These are phyloP conservation scores for Polyporus tsugae DNA, from an alignment of 1,284 basidiomycete species.

Conservation along the genomic window DNA sequence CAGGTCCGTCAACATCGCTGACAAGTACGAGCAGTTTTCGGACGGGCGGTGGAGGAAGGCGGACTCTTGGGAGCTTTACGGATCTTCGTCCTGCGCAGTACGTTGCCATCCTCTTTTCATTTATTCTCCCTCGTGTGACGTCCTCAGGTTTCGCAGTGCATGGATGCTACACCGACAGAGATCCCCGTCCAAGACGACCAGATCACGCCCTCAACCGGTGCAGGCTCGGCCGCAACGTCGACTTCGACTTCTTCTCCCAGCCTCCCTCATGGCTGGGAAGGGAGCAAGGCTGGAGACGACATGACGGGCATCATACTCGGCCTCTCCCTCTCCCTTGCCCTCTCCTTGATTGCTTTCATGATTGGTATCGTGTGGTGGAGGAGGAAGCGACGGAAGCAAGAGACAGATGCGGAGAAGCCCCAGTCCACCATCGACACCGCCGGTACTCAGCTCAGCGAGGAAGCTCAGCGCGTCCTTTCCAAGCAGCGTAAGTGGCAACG, in stretches of 20 bases:
- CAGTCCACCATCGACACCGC: constrained; percentile 45
- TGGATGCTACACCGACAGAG: constrained; percentile 30
- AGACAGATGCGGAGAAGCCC: constrained; percentile 47
- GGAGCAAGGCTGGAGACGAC: constrained; percentile 29
- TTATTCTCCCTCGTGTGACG: constrained; percentile 22
- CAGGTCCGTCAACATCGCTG: constrained; percentile 49
- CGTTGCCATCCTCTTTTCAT: constrained; percentile 22
- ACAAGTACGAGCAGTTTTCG: constrained; percentile 60
- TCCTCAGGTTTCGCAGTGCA: constrained; percentile 24
- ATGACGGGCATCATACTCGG: constrained; percentile 53
- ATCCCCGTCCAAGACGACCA: constrained; percentile 30
- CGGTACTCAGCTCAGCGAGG: constrained; percentile 45
- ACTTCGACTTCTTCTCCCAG: constrained; percentile 20
- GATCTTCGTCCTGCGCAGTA: constrained; percentile 60
- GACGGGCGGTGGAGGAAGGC: constrained; percentile 71
- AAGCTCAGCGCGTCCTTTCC: constrained; percentile 52
- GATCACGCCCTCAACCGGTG: constrained; percentile 20
- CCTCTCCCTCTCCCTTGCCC: constrained; percentile 63
- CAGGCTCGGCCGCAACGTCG: constrained; percentile 14
- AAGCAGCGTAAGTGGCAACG: constrained; percentile 67
- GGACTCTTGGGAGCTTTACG: constrained; percentile 66
- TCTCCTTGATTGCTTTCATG: constrained; percentile 58
- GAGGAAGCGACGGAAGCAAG: constrained; percentile 39
- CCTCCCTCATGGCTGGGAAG: constrained; percentile 60
- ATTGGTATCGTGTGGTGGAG: constrained; percentile 61